Base-by-base conservation (phyloP, 208 protist species). In the Crithidia bombi region DNA sequence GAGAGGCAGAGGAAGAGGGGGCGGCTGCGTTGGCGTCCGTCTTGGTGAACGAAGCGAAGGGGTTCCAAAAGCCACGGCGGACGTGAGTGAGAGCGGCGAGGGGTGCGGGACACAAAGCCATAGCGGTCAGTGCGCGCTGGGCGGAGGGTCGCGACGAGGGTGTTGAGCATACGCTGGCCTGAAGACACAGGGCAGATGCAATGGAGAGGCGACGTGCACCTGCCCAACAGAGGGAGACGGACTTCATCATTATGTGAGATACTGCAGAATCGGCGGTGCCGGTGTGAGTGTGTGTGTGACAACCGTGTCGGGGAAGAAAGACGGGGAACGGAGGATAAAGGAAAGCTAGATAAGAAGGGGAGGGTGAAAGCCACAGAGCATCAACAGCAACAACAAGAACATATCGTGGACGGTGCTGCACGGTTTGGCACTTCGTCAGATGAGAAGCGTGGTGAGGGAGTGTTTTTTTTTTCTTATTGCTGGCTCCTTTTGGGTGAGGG, bases 11-110 rank as follows among this genome's bases (percentile, higher is more conserved):
- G 23, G 47, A 3, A 32, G 46, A 28, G 4, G 41, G n/a, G n/a
- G n/a, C n/a, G n/a, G n/a, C n/a, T n/a, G 54, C 33, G 33, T 3
- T 3, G 33, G 2, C 17, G 38, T 19, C 46, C 0, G 25, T 47
- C 15, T 44, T 63, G 21, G 21, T 58, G 28, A 56, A 58, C 7
- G 66, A 39, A 14, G 73, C 51, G 63, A 91, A 91, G 4, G 74
- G 69, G 58, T 83, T 86, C 81, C 85, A 91, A 54, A 88, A 78
- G 52, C 23, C 32, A 28, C 81, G 73, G 26, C 51, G 75, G 26
- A 47, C n/a, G 17, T 46, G 51, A 17, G 25, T 2, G 41, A 63
- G 33, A 1, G 26, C 0, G n/a, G n/a, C 46, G 43, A 19, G 5
- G n/a, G 7, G 5, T 19, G 30, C 14, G n/a, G 17, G 14, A 21